Evolutionary conservation across 768 basidiomycete species (phyloP), one percentile per base, ranked within the genome.

Genomic region (Macrolepiota dolichaula): DNA sequence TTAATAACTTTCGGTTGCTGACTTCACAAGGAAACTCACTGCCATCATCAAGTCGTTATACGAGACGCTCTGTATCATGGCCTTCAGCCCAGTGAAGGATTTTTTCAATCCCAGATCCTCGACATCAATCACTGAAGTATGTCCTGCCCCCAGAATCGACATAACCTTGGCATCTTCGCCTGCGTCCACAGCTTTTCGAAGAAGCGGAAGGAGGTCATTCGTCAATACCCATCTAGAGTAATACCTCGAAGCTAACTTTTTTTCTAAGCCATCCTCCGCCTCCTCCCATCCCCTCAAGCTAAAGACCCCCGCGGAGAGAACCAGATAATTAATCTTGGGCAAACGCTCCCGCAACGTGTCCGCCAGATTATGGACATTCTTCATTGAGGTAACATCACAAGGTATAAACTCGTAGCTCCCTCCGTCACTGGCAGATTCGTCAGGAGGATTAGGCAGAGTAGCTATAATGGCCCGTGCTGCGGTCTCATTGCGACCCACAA

Each of bases 381-480:
- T 73, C 77, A 86, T 83, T 36, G 79, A 68, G n/a, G 77, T 73
- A 5, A 74, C 78, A 50, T 85, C 84, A 72, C 83, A 82, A 61
- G 76, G 67, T n/a, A 84, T 73, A 66, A 84, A 85, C 63, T 82
- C 79, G 69, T 62, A 60, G 60, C 66, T 36, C 59, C 27, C 12
- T 55, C 65, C 44, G 50, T 62, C 57, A 2, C n/a, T 15, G 6
- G 40, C 13, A 42, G 7, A 35, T 2, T 11, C 27, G 9, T 44
- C 55, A 2, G 42, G 19, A 42, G 51, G 46, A 36, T 55, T 57
- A 24, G 81, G 79, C 50, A 84, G 67, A 2, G 67, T 67, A 1
- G 77, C 73, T 58, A 86, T 72, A 63, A 82, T 77, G 19, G 67
- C 56, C 36, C 83, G 75, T 1, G 81, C 84, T 4, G 83, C 79